phyloP scores from a whole-genome alignment of 129 eudicot species.

The Apium graveolens region DNA sequence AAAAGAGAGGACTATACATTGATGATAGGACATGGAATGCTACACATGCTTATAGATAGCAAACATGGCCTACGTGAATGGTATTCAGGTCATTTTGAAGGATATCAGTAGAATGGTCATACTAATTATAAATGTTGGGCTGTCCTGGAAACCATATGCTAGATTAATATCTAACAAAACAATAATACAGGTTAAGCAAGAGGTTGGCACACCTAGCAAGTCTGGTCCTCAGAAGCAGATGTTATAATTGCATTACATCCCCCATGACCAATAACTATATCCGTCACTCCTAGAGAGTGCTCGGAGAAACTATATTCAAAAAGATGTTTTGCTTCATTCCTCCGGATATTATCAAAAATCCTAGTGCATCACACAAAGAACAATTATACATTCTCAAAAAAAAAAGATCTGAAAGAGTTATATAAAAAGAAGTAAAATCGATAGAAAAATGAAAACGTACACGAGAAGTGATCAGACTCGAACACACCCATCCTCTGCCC shows the following conservation, averaged over 20 bases:
- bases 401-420: not conserved
- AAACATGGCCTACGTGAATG: not conserved
- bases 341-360: conserved; percentile 66
- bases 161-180: not conserved
- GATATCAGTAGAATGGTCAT: not conserved
- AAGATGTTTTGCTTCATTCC: conserved; percentile 54
- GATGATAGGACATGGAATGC: not conserved
- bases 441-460: conserved; percentile 29
- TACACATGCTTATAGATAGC: not conserved
- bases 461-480: conserved; percentile 83
- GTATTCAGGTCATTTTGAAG: not conserved
- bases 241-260: conserved; percentile 76
- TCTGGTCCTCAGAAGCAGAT: conserved; percentile 84
- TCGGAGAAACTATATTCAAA: conserved; percentile 79
- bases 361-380: conserved; percentile 21
- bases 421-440: not conserved
- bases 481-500: conserved; percentile 89
- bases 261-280: conserved; percentile 63
- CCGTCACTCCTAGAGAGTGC: conserved; percentile 79
- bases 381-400: not conserved
- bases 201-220: conserved; percentile 66
- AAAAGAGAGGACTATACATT: not conserved
- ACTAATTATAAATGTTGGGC: not conserved
- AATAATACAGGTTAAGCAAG: not conserved
- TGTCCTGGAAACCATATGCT: not conserved